Conservation (phyloP, 2,329 filamentous ascomycete genomes). For the Epichloe uncinata region DNA sequence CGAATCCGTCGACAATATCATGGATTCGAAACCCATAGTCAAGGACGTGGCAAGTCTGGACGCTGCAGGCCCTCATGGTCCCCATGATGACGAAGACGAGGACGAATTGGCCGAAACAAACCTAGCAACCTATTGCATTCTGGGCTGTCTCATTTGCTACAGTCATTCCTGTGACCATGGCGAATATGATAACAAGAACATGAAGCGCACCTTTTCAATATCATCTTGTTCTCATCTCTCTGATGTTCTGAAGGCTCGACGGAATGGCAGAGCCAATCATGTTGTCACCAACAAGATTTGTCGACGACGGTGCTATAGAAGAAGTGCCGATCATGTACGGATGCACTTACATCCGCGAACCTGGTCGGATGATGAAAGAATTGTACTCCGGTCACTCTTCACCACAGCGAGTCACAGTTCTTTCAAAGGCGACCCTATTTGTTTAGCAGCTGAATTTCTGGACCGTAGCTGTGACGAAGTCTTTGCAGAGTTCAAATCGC, state of each 20-base stretch:
- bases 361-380: slow-evolving; percentile 37
- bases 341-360: slow-evolving; percentile 10
- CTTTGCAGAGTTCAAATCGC: slow-evolving; percentile 18
- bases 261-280: slow-evolving; percentile 7
- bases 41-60: slow-evolving; percentile 30
- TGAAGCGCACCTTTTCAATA: slow-evolving; percentile 41
- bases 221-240: slow-evolving; percentile 18
- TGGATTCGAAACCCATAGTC: slow-evolving; percentile 40
- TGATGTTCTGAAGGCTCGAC: slow-evolving; percentile 18
- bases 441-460: slow-evolving; percentile 35
- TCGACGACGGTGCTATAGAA: slow-evolving; percentile 28
- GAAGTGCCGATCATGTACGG: slow-evolving; percentile 9
- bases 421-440: slow-evolving; percentile 30
- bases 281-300: slow-evolving; percentile 15
- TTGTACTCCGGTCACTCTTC: slow-evolving; percentile 34
- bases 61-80: slow-evolving; percentile 16
- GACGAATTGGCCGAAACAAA: slow-evolving; percentile 31
- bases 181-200: slow-evolving; percentile 39
- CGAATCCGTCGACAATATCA: slow-evolving; percentile 37
- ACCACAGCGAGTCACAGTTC: slow-evolving; percentile 28
- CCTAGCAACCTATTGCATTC: slow-evolving; percentile 39
- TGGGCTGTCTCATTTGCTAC: slow-evolving; percentile 46
- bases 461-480: slow-evolving; percentile 41
- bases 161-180: slow-evolving; percentile 49
- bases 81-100: slow-evolving; percentile 21